These are phyloP conservation scores for Circinella minor DNA, from an alignment of 371 early-diverging fungal species.

Conservation along the genomic window DNA sequence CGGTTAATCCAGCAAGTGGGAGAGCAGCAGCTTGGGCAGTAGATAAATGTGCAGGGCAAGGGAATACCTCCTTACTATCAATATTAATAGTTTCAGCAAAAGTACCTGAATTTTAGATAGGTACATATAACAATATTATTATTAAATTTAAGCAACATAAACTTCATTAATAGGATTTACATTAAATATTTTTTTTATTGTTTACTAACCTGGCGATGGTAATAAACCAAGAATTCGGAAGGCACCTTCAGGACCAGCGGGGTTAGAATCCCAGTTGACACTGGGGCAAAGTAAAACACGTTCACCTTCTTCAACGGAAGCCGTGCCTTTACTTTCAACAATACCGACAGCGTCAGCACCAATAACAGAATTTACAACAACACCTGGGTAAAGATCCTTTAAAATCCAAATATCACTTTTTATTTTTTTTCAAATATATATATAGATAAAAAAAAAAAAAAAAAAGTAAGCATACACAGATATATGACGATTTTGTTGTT, in stretches of 20 bases:
- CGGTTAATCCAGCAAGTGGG: slow-evolving; percentile 75
- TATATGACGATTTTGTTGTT: too few species aligned
- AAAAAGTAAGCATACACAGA: too few species aligned
- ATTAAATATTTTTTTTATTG: slow-evolving; percentile 43
- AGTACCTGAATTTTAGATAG: slow-evolving; percentile 42
- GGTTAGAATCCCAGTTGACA: slow-evolving; percentile 62
- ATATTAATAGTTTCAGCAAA: slow-evolving; percentile 63
- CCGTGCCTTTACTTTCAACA: slow-evolving; percentile 29
- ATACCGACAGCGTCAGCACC: slow-evolving; percentile 70
- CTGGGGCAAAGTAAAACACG: slow-evolving; percentile 62
- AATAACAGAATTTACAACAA: slow-evolving; percentile 52
- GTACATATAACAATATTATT: neutral
- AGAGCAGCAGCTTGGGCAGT: slow-evolving; percentile 71
- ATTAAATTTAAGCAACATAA: too few species aligned
- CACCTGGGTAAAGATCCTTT: slow-evolving; percentile 51
- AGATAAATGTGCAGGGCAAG: slow-evolving; percentile 64
- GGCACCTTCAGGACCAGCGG: slow-evolving; percentile 62
- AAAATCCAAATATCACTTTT: slow-evolving; percentile 67
- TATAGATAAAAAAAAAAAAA: too few species aligned
- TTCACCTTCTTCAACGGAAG: slow-evolving; percentile 32
- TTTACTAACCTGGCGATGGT: slow-evolving; percentile 42
- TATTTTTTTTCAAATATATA: neutral
- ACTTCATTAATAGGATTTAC: too few species aligned
- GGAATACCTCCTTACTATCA: slow-evolving; percentile 49
- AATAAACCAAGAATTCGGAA: slow-evolving; percentile 66